Percentiles rank a stretch among this genome's conserved stretches.
Evolutionary conservation across 306 rosid species (phyloP).

Genomic region (Fagus sylvatica): DNA sequence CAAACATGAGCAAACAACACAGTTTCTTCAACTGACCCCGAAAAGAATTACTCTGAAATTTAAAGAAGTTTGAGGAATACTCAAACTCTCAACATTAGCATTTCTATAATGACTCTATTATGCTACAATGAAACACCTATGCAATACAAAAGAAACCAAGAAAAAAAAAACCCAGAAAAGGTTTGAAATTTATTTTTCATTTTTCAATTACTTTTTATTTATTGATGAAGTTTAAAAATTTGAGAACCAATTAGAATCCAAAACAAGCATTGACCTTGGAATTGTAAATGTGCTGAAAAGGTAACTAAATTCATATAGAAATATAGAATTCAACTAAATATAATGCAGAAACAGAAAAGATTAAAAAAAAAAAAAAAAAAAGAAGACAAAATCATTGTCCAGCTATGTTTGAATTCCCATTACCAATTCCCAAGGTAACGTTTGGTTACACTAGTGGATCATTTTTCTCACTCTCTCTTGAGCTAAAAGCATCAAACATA

Average conservation of each 20-base stretch:
- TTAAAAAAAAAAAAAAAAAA: background rate
- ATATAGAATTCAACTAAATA: background rate
- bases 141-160: background rate
- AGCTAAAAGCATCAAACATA: no score
- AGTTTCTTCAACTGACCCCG: conserved; percentile 40
- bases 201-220: no score
- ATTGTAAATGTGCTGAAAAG: background rate
- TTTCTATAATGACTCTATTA: no score
- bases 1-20: conserved; percentile 41
- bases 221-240: background rate
- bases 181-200: no score
- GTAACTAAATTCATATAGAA: background rate
- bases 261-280: background rate
- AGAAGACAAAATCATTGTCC: background rate
- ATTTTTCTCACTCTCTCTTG: no score
- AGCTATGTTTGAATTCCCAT: background rate
- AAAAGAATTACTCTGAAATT: background rate
- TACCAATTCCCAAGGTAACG: background rate
- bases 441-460: background rate
- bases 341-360: background rate
- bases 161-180: background rate
- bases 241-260: background rate
- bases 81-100: conserved; percentile 5
- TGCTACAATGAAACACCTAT: no score
- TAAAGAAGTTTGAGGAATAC: background rate